Conservation (phyloP, 177 flowering plant species). For the Tripterygium wilfordii region DNA sequence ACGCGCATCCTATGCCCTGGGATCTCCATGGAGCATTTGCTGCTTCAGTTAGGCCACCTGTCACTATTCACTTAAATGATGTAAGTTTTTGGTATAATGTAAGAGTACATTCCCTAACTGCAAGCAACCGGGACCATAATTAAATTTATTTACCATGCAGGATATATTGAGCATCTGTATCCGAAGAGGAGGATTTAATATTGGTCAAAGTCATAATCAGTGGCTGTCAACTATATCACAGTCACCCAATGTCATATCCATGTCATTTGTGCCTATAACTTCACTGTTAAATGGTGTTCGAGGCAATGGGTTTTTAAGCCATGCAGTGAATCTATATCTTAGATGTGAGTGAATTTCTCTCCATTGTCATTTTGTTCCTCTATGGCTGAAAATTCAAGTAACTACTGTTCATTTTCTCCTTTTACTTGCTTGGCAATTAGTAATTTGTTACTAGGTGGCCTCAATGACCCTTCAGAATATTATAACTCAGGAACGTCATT, state of each 20-base stretch:
- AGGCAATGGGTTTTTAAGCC: conserved; percentile 83
- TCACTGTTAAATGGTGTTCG: conserved; percentile 64
- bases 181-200: conserved; percentile 71
- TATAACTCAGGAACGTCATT: too few relatives aligned
- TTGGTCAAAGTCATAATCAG: conserved; percentile 54
- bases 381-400: too few relatives aligned
- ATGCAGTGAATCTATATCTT: conserved; percentile 85
- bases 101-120: background rate
- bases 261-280: conserved; percentile 89
- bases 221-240: conserved; percentile 83
- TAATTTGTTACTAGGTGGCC: too few relatives aligned
- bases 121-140: background rate
- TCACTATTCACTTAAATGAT: conserved; percentile 46
- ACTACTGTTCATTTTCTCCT: too few relatives aligned
- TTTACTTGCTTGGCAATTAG: too few relatives aligned
- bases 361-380: background rate
- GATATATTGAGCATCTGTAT: conserved; percentile 48
- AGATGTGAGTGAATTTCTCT: conserved; percentile 54
- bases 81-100: conserved; percentile 27
- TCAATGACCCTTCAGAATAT: too few relatives aligned
- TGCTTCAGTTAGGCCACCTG: conserved; percentile 36
- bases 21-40: conserved; percentile 36
- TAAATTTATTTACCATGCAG: conserved; percentile 30
- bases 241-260: conserved; percentile 75
- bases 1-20: conserved; percentile 28